Base-by-base conservation (phyloP, 306 rosid species). In the Cicer chorassanicum region DNA sequence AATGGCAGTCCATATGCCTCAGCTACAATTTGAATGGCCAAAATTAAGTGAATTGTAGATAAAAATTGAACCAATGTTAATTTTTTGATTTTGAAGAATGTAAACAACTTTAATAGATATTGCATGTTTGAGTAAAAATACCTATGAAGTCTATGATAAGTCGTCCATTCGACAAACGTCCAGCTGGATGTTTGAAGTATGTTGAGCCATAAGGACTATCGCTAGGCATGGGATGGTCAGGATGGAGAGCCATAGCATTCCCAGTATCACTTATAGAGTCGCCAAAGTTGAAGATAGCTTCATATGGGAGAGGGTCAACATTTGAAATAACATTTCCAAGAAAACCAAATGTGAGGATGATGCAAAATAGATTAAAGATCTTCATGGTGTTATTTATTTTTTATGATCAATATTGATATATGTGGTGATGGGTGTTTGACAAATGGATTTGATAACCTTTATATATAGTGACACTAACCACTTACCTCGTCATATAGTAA, bases 161-260 rank as follows among this genome's bases (percentile, higher is more conserved):
- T 2, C 91, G 78, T 1, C 91, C 91, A 9, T 84, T 57, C 3
- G 86, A 87, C 48, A 38, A 70, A n/a, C 89, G 78, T 1, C 88
- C 87, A 0, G 84, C 77, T 4, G 85, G 45, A 9, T n/a, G 79
- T 1, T 15, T 44, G 45, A 87, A 87, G 65, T 78, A 87, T 65
- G 87, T 87, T 40, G 50, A 43, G 6, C 89, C 91, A 36, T 87
- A 87, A 16, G 87, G 89, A 8, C 54, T 68, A 2, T 78, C 78
- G 4, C n/a, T 5, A 18, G 56, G 8, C 6, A 40, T 7, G 5
- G 9, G 8, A 4, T 3, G 67, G n/a, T 29, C 34, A 59, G 1
- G 5, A 5, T 71, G 73, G 1, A 0, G 1, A 9, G 6, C 0
- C 0, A 76, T 70, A 44, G 24, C 70, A 40, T 85, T 88, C 74